A percentile compares a stretch with the other conserved stretches of the same genome.
Conservation (phyloP, 768 basidiomycete species). For the Hygrocybe punicea region DNA sequence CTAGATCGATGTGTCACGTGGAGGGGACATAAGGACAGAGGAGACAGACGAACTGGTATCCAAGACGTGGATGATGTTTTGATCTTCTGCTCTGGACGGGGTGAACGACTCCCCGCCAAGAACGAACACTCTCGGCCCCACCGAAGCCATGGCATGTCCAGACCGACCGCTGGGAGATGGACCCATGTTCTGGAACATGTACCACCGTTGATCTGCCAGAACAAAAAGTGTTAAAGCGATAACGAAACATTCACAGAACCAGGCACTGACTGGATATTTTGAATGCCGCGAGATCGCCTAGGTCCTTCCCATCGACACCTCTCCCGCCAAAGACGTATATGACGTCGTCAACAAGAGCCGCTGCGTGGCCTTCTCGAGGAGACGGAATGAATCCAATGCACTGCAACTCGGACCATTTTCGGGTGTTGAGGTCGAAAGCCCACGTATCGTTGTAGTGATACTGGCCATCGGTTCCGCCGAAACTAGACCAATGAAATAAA, state of each 20-base stretch:
- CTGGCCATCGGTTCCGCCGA: constrained; percentile 97
- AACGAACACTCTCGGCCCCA: constrained; percentile 85
- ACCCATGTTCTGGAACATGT: constrained; percentile 99
- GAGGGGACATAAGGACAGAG: constrained; percentile 1
- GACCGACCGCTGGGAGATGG: constrained; percentile 89
- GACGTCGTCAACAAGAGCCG: constrained; percentile 94
- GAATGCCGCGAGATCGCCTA: constrained; percentile 93
- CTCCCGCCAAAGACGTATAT: constrained; percentile 97
- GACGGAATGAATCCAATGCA: constrained; percentile 97
- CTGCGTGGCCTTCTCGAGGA: constrained; percentile 93
- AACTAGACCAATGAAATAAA: constrained; percentile 47
- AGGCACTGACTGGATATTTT: constrained; percentile 85
- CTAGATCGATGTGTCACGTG: constrained; percentile 12
- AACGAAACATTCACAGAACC: constrained; percentile 8
- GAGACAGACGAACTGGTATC: constrained; percentile 76
- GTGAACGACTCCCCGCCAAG: constrained; percentile 91
- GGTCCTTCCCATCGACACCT: constrained; percentile 94
- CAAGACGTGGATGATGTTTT: constrained; percentile 79
- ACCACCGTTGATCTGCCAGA: constrained; percentile 87
- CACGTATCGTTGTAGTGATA: constrained; percentile 99
- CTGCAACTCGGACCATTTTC: constrained; percentile 84
- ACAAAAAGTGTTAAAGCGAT: neutral
- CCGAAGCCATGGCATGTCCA: constrained; percentile 97
- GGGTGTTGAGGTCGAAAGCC: constrained; percentile 80
- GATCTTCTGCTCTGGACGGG: constrained; percentile 71